Base-by-base conservation (phyloP, 2,329 filamentous ascomycete genomes). In the Pseudogymnoascus sp. region DNA sequence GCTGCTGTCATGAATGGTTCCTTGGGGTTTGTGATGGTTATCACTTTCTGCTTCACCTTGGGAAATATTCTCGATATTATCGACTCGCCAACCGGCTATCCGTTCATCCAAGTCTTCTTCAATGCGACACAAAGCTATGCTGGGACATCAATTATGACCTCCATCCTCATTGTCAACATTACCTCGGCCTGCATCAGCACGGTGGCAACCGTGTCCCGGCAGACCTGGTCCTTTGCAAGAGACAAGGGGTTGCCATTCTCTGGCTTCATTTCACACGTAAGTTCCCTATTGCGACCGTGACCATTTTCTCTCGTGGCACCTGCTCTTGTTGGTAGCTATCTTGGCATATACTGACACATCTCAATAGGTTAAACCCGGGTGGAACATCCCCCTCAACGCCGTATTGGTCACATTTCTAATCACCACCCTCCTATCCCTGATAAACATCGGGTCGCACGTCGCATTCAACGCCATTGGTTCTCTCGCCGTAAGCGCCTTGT, bases 401-500 rank as follows among this genome's bases (percentile, higher is more conserved):
- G 62, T 68, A 33, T 36, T 67, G 11, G 41, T 63, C 41, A 62
- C 64, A 16, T 61, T 65, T 11, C 16, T 52, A 3, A 63, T 68
- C 30, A 67, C 62, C 25, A 62, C 62, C 28, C 49, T 68, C 2
- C 52, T 68, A 4, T 64, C 66, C 8, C 63, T 67, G 7, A 82
- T 82, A 72, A 80, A 79, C 69, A 76, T 82, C 63, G 80, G 78
- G 30, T 81, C 77, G 5, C 69, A 74, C 1, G 75, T 76, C 2
- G 81, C 80, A 5, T 80, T 83, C 68, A 80, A 82, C 66, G 79
- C 78, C 60, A 77, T 83, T 63, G 77, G 79, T 19, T 82, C 79
- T 2, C 73, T 84, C 12, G 77, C 78, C 45, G 74, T 82, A 41
- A 77, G 74, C 25, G 76, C 79, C 0, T 73, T 83, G 5, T 78